Evolutionary conservation across 805 yeast species (phyloP).

Genomic region (Wickerhamiella vanderwaltii): DNA sequence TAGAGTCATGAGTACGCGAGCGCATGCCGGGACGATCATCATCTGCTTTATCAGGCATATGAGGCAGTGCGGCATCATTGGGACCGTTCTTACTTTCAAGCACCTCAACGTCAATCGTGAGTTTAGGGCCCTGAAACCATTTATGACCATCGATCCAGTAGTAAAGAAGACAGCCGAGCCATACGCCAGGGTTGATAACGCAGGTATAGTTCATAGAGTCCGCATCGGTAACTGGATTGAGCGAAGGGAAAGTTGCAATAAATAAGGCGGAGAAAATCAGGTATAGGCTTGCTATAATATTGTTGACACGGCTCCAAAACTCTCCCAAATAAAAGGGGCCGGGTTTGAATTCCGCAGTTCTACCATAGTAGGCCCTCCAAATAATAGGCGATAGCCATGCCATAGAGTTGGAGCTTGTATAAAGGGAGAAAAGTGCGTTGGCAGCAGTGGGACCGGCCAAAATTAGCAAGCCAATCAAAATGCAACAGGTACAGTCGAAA

Average conservation of each 20-base stretch:
- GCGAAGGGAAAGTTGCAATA: conserved; percentile 49
- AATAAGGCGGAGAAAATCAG: conserved; percentile 39
- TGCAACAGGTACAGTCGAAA: conserved; percentile 40
- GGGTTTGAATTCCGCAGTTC: conserved; percentile 36
- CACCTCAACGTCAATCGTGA: conserved; percentile 9
- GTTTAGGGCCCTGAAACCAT: conserved; percentile 33
- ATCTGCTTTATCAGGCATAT: conserved; percentile 3
- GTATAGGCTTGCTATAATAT: conserved; percentile 39
- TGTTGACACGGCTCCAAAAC: conserved; percentile 33
- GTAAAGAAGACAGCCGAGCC: conserved; percentile 43
- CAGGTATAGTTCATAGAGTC: conserved; percentile 57
- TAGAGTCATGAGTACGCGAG: too few relatives aligned
- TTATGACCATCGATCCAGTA: conserved; percentile 42
- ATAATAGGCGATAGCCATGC: conserved; percentile 54
- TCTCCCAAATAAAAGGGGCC: conserved; percentile 58
- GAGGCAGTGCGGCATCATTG: conserved; percentile 1
- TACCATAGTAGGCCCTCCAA: conserved; percentile 37
- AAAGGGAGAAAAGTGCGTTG: conserved; percentile 53
- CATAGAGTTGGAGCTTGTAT: conserved; percentile 48
- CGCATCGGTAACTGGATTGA: conserved; percentile 24
- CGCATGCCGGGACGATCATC: too few relatives aligned
- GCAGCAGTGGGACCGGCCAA: conserved; percentile 51
- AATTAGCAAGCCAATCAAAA: conserved; percentile 44
- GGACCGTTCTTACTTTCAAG: conserved; percentile 7
- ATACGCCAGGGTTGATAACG: conserved; percentile 49